phyloP scores from a whole-genome alignment of 345 rosid genomes.

The Eucalyptus paniculata region DNA sequence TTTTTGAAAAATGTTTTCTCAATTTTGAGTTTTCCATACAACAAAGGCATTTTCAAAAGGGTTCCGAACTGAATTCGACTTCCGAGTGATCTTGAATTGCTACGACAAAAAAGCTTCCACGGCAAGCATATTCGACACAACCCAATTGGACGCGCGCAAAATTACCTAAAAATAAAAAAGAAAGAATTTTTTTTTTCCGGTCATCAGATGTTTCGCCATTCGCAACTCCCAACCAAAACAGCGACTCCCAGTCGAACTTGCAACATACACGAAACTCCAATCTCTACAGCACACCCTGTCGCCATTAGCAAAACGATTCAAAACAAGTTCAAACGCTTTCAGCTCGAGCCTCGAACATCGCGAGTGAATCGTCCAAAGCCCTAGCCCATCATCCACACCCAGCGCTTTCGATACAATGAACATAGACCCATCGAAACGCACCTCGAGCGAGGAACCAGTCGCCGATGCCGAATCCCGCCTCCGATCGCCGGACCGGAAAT shows the following conservation, averaged over 20 bases:
- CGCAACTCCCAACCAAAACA: not conserved
- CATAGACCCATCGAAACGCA: not conserved
- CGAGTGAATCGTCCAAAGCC: not conserved
- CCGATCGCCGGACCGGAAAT: not conserved
- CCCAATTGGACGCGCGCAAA: not conserved
- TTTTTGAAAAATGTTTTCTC: no score
- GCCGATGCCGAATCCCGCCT: not conserved
- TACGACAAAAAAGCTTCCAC: not conserved
- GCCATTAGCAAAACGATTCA: not conserved
- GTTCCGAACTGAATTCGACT: not conserved
- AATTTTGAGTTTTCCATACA: no score
- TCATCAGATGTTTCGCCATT: not conserved
- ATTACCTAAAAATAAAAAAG: not conserved
- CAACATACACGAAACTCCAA: not conserved
- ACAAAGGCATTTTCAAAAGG: not conserved
- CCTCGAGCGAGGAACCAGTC: not conserved
- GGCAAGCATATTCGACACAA: not conserved
- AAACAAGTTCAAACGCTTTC: not conserved
- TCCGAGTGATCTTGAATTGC: not conserved
- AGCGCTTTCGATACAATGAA: not conserved
- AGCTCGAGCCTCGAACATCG: not conserved
- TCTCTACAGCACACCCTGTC: not conserved
- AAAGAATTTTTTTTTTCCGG: not conserved
- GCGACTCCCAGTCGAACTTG: not conserved
- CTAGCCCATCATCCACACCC: not conserved